Percentiles rank a stretch among this genome's conserved stretches.
phyloP scores from a whole-genome alignment of 164 flowering plant genomes.

The Akebia trifoliata region DNA sequence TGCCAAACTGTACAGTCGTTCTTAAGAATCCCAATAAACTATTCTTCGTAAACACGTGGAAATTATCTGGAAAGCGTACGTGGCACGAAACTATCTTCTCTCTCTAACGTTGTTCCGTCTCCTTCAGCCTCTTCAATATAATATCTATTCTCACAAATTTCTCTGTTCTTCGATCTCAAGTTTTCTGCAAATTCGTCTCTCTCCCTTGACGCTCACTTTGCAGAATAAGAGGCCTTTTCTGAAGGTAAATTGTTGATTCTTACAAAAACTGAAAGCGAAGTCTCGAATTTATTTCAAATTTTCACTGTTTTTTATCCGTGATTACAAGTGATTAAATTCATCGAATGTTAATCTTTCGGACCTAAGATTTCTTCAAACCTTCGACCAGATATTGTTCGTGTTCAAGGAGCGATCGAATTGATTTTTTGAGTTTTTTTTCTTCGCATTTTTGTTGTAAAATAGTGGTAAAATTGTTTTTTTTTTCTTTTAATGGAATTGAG shows the following conservation, averaged over 20 bases:
- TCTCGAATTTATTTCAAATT: background rate
- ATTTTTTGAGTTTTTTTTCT: background rate
- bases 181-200: slow-evolving; percentile 16
- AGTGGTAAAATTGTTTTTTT: background rate
- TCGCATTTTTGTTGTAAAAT: background rate
- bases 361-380: no score
- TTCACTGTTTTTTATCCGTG: slow-evolving; percentile 1
- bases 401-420: background rate
- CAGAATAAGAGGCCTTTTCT: slow-evolving; percentile 15
- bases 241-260: background rate
- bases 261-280: background rate
- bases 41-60: slow-evolving; percentile 15
- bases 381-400: background rate
- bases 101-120: background rate
- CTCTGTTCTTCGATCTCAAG: slow-evolving; percentile 24
- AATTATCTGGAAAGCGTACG: slow-evolving; percentile 26
- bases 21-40: slow-evolving; percentile 24
- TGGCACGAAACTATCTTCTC: slow-evolving; percentile 28
- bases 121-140: slow-evolving; percentile 10
- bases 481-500: background rate
- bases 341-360: no score
- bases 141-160: background rate
- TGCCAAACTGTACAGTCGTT: no score
- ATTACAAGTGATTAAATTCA: slow-evolving; percentile 3
- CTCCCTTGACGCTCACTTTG: slow-evolving; percentile 7